Percentiles rank a stretch among this genome's conserved stretches.
These are phyloP conservation scores for Eimeria necatrix DNA, from an alignment of 169 alveolate species.

Conservation along the genomic window DNA sequence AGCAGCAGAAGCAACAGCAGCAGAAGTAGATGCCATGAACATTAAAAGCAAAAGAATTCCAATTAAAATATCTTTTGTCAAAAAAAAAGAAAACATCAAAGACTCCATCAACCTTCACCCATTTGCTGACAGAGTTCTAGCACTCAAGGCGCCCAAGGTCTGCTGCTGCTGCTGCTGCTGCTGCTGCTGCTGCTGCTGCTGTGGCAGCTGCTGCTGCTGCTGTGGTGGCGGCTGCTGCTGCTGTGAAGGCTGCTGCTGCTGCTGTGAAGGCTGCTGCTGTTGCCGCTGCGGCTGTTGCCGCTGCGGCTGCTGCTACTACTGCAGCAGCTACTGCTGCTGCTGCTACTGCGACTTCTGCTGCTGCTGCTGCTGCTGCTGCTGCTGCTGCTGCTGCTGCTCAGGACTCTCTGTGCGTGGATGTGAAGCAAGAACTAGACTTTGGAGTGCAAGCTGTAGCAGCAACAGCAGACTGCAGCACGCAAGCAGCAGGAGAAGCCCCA, in stretches of 20 bases:
- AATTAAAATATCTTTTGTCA: conserved; percentile 11
- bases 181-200: conserved; percentile 6
- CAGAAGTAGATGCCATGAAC: conserved; percentile 43
- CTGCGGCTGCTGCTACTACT: too few relatives aligned
- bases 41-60: conserved; percentile 22
- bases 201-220: neutral
- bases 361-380: neutral
- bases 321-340: neutral
- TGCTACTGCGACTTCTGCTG: neutral
- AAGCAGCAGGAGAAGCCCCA: conserved; percentile 55
- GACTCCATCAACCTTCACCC: conserved; percentile 20
- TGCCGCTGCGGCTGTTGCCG: neutral
- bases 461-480: conserved; percentile 33
- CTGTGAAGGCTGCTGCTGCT: neutral
- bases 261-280: neutral
- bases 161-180: neutral
- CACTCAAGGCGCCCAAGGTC: conserved; percentile 63
- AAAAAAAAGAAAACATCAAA: neutral
- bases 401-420: conserved; percentile 34
- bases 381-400: neutral
- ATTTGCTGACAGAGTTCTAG: conserved; percentile 21
- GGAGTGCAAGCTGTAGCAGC: conserved; percentile 70
- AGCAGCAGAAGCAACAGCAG: conserved; percentile 45
- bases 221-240: neutral
- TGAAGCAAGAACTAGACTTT: conserved; percentile 70